phyloP scores from a whole-genome alignment of 2,329 filamentous ascomycete species.

The Fragosphaeria purpurea region DNA sequence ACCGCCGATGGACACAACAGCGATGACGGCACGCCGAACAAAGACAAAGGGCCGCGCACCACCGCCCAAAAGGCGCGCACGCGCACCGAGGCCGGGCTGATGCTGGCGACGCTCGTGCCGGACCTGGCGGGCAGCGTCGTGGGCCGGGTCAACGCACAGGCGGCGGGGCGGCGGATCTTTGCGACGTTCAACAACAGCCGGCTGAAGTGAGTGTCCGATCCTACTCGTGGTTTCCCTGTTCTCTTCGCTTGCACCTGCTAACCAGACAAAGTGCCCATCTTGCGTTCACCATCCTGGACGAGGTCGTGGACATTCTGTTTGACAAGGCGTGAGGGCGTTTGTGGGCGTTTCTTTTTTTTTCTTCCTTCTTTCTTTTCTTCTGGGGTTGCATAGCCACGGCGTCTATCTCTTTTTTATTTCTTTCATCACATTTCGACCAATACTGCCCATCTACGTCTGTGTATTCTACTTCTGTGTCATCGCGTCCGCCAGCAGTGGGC shows the following conservation, averaged over 20 bases:
- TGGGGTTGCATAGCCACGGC: too few species aligned
- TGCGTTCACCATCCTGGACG: conserved; percentile 61
- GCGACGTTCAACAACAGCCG: conserved; percentile 84
- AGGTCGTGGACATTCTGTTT: conserved; percentile 57
- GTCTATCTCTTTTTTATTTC: too few species aligned
- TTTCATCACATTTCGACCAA: too few species aligned
- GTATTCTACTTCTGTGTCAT: too few species aligned
- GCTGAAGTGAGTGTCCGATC: conserved; percentile 59
- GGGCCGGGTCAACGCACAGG: conserved; percentile 81
- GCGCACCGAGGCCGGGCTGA: conserved; percentile 75
- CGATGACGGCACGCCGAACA: too few species aligned
- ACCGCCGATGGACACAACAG: too few species aligned
- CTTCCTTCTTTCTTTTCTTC: neutral
- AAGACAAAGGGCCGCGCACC: conserved; percentile 40
- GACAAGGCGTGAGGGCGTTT: conserved; percentile 23
- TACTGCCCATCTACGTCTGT: too few species aligned
- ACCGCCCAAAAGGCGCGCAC: conserved; percentile 67
- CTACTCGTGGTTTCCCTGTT: neutral
- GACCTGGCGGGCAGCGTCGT: conserved; percentile 91
- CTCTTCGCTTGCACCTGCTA: neutral
- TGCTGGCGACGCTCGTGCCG: conserved; percentile 81
- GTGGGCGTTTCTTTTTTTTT: neutral
- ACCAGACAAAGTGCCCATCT: conserved; percentile 46
- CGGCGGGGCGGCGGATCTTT: conserved; percentile 78
- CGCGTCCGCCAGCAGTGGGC: too few species aligned